Evolutionary conservation across 148 eudicot species (phyloP), one percentile per base, ranked within the genome.

Genomic region (Spergularia marina): DNA sequence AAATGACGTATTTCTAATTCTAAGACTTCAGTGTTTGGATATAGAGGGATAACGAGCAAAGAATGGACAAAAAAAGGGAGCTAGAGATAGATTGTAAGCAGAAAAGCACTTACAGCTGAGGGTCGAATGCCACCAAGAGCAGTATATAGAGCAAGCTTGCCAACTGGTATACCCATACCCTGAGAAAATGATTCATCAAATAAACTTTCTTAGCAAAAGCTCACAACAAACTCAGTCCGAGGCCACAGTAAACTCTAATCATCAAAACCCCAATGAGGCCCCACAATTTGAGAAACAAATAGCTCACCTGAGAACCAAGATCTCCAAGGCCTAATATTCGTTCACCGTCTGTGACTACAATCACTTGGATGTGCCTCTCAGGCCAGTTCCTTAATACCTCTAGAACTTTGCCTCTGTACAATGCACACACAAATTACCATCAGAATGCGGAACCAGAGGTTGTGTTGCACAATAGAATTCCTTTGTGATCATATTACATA

Each of bases 81-180:
- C 36, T 23, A 23, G 17, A 68, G 4, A 59, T 8, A 40, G 25
- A 51, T 16, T 25, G 44, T 18, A 60, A 51, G 56, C 9, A 73
- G 12, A 55, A n/a, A 67, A 59, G 70, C 62, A 86, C 97, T 83
- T 89, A 94, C 98, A 71, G 92, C 88, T 13, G 98, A 92, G 60
- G 98, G 98, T 70, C 92, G 91, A 82, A 94, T 87, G 65, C 99
- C 99, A 81, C 99, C 99, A 67, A 95, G 92, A 49, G 99, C 99
- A 7, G 99, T 83, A 76, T 95, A 95, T 71, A 95, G 70, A 72
- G 99, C 82, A 49, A 95, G 96, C 82, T 95, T 95, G 53, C 99
- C 99, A 9, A 95, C 91, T 2, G 99, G 96, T 84, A 95, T 95
- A 71, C 97, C 99, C 99, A 95, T 95, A 70, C 99, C 99, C 99